These are phyloP conservation scores for Eucalyptus globulus DNA, from an alignment of 345 rosid genomes.

Conservation along the genomic window DNA sequence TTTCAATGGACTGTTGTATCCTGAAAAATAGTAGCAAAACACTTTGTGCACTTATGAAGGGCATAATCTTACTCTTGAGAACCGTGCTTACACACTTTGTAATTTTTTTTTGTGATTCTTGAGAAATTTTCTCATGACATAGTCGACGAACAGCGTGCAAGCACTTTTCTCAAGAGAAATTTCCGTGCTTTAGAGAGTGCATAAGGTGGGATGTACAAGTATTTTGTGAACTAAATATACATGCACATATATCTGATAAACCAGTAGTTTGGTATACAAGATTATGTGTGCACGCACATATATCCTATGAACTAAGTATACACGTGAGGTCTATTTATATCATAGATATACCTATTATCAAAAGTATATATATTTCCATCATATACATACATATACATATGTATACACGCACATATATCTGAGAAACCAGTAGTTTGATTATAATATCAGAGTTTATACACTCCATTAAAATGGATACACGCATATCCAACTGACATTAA, in stretches of 20 bases:
- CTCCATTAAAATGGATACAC: not conserved
- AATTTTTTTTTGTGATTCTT: not conserved
- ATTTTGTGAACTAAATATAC: too few species aligned
- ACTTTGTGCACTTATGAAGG: not conserved
- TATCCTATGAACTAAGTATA: too few species aligned
- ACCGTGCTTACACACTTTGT: fast-evolving
- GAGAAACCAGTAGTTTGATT: too few species aligned
- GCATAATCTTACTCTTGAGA: not conserved
- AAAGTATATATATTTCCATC: too few species aligned
- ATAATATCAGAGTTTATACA: too few species aligned
- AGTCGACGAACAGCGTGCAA: not conserved
- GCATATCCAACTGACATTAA: not conserved
- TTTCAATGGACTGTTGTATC: not conserved
- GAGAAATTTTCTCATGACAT: not conserved
- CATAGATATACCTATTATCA: too few species aligned
- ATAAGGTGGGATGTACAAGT: fast-evolving
- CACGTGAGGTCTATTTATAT: too few species aligned
- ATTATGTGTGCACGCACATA: too few species aligned
- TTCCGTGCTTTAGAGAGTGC: not conserved
- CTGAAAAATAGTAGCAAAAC: not conserved
- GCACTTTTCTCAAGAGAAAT: not conserved
- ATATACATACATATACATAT: too few species aligned
- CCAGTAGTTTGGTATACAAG: too few species aligned
- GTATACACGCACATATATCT: too few species aligned
- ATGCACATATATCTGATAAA: too few species aligned